phyloP scores from a whole-genome alignment of 2,329 filamentous ascomycete species.

The Stagonosporopsis tanaceti region DNA sequence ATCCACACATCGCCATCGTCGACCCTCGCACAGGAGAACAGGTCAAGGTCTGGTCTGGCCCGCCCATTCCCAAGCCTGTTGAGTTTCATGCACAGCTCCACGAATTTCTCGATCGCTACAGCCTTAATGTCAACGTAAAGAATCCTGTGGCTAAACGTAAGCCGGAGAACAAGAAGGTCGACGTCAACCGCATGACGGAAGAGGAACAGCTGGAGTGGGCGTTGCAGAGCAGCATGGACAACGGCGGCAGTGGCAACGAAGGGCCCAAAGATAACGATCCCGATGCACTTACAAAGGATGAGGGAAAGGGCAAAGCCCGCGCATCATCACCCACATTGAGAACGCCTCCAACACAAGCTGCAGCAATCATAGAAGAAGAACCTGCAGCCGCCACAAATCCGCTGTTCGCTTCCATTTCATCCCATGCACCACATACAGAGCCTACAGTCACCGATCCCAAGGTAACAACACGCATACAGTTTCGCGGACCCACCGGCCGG shows the following conservation, averaged over 20 bases:
- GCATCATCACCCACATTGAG: constrained; percentile 31
- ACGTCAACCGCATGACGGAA: constrained; percentile 90
- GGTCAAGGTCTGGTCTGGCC: constrained; percentile 93
- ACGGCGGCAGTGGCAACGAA: constrained; percentile 48
- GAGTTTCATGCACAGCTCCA: constrained; percentile 92
- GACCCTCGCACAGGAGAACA: constrained; percentile 96
- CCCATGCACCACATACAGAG: constrained; percentile 76
- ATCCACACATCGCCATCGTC: constrained; percentile 94
- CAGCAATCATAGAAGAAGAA: constrained; percentile 30
- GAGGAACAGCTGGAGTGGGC: constrained; percentile 98
- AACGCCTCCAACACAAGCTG: constrained; percentile 18
- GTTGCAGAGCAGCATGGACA: constrained; percentile 83
- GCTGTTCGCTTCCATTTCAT: constrained; percentile 75
- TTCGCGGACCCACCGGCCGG: constrained; percentile 74
- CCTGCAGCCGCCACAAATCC: constrained; percentile 47
- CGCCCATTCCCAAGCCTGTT: constrained; percentile 74
- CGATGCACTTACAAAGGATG: constrained; percentile 80
- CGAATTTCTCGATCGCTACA: constrained; percentile 97
- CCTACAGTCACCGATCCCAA: constrained; percentile 72
- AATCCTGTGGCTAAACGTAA: constrained; percentile 88
- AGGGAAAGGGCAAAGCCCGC: constrained; percentile 62
- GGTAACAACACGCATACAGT: constrained; percentile 87
- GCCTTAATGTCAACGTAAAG: constrained; percentile 83
- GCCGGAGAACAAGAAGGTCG: constrained; percentile 73
- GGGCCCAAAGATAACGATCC: constrained; percentile 75